These are phyloP conservation scores for Parmales sp. DNA, from an alignment of 108 stramenopile species.

Conservation along the genomic window DNA sequence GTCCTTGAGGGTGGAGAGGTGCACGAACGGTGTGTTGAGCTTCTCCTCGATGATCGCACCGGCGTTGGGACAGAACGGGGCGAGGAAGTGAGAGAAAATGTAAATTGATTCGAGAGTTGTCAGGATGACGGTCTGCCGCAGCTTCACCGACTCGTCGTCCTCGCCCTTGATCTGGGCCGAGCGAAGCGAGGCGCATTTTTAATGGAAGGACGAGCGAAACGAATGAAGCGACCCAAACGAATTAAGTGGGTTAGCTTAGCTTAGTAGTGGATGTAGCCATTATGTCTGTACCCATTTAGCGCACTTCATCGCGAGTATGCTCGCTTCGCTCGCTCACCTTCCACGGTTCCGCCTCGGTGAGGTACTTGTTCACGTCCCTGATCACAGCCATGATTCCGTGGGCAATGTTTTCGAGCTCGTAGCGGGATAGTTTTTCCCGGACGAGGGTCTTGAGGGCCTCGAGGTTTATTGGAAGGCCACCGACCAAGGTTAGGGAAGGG, in stretches of 20 bases:
- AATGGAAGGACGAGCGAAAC: too few relatives aligned
- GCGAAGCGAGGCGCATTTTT: too few relatives aligned
- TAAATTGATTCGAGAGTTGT: constrained; percentile 86
- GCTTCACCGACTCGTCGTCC: constrained; percentile 67
- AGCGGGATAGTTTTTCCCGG: background rate
- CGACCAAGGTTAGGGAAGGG: constrained; percentile 43
- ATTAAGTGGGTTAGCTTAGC: too few relatives aligned
- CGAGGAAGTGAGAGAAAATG: constrained; percentile 75
- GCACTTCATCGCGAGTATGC: too few relatives aligned
- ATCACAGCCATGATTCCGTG: constrained; percentile 17
- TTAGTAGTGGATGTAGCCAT: too few relatives aligned
- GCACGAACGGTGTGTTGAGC: constrained; percentile 56
- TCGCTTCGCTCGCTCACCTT: too few relatives aligned
- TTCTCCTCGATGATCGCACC: constrained; percentile 75
- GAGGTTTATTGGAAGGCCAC: constrained; percentile 45
- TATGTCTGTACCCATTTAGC: too few relatives aligned
- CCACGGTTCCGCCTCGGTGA: constrained; percentile 93
- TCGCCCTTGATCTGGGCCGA: too few relatives aligned
- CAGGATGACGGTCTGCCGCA: constrained; percentile 68
- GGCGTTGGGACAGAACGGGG: constrained; percentile 80
- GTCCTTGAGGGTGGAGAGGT: constrained; percentile 25
- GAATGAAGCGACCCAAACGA: too few relatives aligned
- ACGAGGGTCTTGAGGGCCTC: constrained; percentile 27
- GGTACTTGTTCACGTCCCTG: constrained; percentile 82
- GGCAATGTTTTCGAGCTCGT: background rate